A percentile compares a stretch with the other conserved stretches of the same genome.
Conservation (phyloP, 371 early-diverging fungal species). For the Mortierella sp. region DNA sequence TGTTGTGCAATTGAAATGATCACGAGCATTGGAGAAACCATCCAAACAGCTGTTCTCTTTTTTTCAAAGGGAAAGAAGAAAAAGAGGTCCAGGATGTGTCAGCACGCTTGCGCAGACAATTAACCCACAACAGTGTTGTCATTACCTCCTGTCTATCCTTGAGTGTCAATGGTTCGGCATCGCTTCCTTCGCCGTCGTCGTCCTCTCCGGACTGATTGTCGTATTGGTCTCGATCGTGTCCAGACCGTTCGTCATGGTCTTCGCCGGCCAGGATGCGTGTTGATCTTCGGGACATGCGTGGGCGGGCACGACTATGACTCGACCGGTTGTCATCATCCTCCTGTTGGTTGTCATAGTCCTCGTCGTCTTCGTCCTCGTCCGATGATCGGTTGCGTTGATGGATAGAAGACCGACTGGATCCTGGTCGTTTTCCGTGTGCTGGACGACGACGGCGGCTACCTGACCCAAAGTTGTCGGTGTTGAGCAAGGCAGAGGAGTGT, state of each 20-base stretch:
- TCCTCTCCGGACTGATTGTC: constrained; percentile 33
- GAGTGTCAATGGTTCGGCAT: constrained; percentile 71
- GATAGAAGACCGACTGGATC: constrained; percentile 48
- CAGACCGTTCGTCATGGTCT: constrained; percentile 32
- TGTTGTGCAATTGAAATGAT: background rate
- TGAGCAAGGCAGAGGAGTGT: constrained; percentile 28
- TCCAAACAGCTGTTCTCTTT: background rate
- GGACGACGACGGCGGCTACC: constrained; percentile 46
- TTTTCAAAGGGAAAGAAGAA: background rate
- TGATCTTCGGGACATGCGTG: constrained; percentile 40
- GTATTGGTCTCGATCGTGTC: constrained; percentile 24
- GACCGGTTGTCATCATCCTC: constrained; percentile 40
- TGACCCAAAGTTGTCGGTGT: constrained; percentile 10
- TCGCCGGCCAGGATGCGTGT: constrained; percentile 23
- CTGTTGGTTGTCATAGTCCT: constrained; percentile 24
- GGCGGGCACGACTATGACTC: constrained; percentile 38
- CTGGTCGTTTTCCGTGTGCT: constrained; percentile 21
- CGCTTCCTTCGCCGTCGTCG: constrained; percentile 58
- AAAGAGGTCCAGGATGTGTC: background rate
- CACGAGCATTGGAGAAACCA: background rate
- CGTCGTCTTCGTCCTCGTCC: constrained; percentile 49
- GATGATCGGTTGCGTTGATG: constrained; percentile 43
- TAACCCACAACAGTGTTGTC: background rate
- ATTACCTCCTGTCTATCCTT: constrained; percentile 78
- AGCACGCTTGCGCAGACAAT: background rate